Conservation (phyloP, 495 filamentous ascomycete species). For the Penicillium silybi region DNA sequence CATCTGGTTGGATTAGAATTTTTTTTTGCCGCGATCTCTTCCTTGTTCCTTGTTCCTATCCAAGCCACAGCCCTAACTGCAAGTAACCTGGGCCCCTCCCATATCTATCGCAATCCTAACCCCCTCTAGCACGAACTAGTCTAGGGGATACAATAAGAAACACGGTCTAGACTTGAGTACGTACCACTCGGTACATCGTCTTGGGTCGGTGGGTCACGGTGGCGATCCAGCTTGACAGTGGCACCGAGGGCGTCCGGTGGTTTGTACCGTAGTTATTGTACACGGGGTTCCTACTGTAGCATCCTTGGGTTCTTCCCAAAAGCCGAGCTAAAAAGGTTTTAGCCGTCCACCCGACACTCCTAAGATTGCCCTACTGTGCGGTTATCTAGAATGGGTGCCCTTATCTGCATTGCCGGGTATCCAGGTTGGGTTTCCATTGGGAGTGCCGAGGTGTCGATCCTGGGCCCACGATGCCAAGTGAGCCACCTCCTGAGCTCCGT, state of each 20-base stretch:
- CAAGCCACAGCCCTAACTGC: neutral
- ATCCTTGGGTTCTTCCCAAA: neutral
- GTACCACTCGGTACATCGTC: conserved; percentile 14
- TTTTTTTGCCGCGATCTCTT: neutral
- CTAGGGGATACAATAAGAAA: neutral
- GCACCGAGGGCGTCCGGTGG: conserved; percentile 2
- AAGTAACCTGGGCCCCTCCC: neutral
- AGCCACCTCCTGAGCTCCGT: conserved; percentile 19
- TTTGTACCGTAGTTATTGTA: conserved; percentile 3
- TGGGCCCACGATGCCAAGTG: conserved; percentile 3
- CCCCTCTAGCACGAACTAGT: neutral
- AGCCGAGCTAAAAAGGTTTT: neutral
- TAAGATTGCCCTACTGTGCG: neutral
- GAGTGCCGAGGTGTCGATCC: conserved; percentile 9
- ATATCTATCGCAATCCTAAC: neutral
- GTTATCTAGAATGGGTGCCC: neutral
- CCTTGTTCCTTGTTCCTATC: neutral
- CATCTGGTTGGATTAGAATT: neutral
- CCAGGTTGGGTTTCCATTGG: conserved; percentile 4
- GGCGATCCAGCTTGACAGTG: conserved; percentile 11
- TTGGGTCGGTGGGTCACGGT: conserved; percentile 7
- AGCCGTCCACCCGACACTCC: neutral
- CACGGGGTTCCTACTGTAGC: neutral
- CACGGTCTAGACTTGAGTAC: conserved; percentile 7
- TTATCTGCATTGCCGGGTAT: conserved; percentile 5